Evolutionary conservation across 495 filamentous ascomycete species (phyloP).

Genomic region (Collariella sp.): DNA sequence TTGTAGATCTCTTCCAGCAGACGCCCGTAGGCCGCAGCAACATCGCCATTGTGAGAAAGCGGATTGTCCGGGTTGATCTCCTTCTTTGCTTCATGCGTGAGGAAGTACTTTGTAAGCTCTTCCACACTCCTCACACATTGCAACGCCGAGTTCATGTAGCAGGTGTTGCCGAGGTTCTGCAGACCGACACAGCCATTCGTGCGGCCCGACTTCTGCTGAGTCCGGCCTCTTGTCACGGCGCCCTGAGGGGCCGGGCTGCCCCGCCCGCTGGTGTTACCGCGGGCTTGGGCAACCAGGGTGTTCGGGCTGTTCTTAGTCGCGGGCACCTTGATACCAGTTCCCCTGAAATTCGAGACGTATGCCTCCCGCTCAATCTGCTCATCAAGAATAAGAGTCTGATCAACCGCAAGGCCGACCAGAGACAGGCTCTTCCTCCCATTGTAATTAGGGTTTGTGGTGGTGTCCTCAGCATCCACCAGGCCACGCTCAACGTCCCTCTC

Average conservation of each 20-base stretch:
- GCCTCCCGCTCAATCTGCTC: slow-evolving; percentile 56
- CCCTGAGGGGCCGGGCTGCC: slow-evolving; percentile 53
- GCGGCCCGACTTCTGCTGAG: slow-evolving; percentile 51
- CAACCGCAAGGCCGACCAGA: slow-evolving; percentile 55
- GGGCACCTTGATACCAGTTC: slow-evolving; percentile 28
- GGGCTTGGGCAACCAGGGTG: slow-evolving; percentile 25
- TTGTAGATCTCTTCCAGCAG: slow-evolving; percentile 68
- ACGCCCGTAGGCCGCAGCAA: slow-evolving; percentile 70
- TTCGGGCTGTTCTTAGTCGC: slow-evolving; percentile 25
- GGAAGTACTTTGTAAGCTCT: slow-evolving; percentile 85
- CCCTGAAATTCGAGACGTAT: slow-evolving; percentile 53
- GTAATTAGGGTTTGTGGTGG: slow-evolving; percentile 66
- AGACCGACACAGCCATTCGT: slow-evolving; percentile 69
- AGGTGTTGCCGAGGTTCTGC: slow-evolving; percentile 89
- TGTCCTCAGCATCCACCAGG: slow-evolving; percentile 57
- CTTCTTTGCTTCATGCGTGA: slow-evolving; percentile 59
- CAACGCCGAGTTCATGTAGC: slow-evolving; percentile 96
- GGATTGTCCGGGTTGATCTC: slow-evolving; percentile 82
- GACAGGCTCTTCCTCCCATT: slow-evolving; percentile 60
- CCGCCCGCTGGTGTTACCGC: slow-evolving; percentile 43
- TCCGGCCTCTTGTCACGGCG: slow-evolving; percentile 56
- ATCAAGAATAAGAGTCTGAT: slow-evolving; percentile 68
- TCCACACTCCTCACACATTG: slow-evolving; percentile 89
- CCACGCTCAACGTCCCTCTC: slow-evolving; percentile 62
- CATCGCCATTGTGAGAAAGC: slow-evolving; percentile 70